phyloP scores from a whole-genome alignment of 192 early-diverging fungal species.

The Dissophora ornata region DNA sequence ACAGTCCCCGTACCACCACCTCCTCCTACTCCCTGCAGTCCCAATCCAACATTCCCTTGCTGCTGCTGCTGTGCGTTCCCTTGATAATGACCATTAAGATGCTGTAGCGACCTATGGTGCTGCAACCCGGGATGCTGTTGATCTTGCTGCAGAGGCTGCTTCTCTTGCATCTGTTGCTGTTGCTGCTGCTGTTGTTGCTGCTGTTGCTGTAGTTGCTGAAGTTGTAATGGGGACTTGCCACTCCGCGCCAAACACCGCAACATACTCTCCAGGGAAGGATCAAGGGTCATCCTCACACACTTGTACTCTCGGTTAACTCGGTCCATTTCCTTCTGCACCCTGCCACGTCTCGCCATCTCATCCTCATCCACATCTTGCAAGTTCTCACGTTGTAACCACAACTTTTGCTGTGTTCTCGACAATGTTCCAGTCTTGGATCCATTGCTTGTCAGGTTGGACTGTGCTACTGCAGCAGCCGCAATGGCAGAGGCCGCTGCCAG shows the following conservation, averaged over 20 bases:
- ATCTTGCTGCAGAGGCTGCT: conserved; percentile 2
- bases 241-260: conserved; percentile 35
- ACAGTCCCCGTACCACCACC: conserved; percentile 11
- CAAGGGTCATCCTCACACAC: conserved; percentile 33
- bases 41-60: no score
- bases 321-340: conserved; percentile 48
- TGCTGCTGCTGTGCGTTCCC: conserved; percentile 17
- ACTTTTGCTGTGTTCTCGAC: conserved; percentile 47
- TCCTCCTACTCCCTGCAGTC: no score
- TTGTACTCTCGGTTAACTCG: conserved; percentile 48
- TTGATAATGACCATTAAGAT: conserved; percentile 29
- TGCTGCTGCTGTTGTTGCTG: conserved; percentile 21
- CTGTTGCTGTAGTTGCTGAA: conserved; percentile 18
- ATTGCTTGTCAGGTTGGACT: conserved; percentile 27
- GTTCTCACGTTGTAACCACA: conserved; percentile 51
- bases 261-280: conserved; percentile 36
- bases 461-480: conserved; percentile 46
- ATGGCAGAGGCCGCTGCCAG: conserved; percentile 25
- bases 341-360: conserved; percentile 45
- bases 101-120: conserved; percentile 15
- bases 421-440: conserved; percentile 42
- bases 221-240: conserved; percentile 23
- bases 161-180: conserved; percentile 8
- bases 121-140: neutral
- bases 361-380: conserved; percentile 45